phyloP scores from a whole-genome alignment of 345 rosid species.

The Anacardium occidentale region DNA sequence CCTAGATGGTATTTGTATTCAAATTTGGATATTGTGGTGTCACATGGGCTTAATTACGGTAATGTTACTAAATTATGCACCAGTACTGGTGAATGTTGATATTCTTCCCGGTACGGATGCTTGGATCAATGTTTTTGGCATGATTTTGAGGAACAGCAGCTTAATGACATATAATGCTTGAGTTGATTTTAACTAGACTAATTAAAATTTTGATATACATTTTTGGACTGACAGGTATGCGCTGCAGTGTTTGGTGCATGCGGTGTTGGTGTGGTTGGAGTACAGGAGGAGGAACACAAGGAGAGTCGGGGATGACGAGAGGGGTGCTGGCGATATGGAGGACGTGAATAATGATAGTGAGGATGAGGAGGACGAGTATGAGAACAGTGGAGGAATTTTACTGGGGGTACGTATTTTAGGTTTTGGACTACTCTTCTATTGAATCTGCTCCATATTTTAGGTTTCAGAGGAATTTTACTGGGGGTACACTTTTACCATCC shows the following conservation, averaged over 20 bases:
- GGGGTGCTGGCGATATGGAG: slow-evolving; percentile 12
- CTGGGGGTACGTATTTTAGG: too few relatives aligned
- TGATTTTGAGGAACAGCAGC: too few relatives aligned
- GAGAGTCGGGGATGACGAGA: slow-evolving; percentile 44
- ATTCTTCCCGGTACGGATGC: too few relatives aligned
- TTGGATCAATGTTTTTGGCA: too few relatives aligned
- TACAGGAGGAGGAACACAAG: slow-evolving; percentile 61
- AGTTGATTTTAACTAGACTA: background rate
- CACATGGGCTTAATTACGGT: too few relatives aligned
- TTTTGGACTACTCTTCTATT: too few relatives aligned
- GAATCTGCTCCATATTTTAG: too few relatives aligned
- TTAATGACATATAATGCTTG: too few relatives aligned
- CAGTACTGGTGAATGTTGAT: too few relatives aligned
- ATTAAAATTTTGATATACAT: background rate
- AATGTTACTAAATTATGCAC: too few relatives aligned
- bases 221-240: slow-evolving; percentile 37
- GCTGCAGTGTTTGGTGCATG: slow-evolving; percentile 82
- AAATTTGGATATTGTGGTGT: background rate
- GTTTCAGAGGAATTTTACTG: too few relatives aligned
- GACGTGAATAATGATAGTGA: slow-evolving; percentile 28
- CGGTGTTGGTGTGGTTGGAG: slow-evolving; percentile 88
- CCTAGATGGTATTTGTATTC: background rate
- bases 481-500: too few relatives aligned
- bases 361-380: slow-evolving; percentile 23
- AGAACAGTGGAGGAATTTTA: slow-evolving; percentile 30